These are phyloP conservation scores for Styphnolobium japonicum DNA, from an alignment of 306 rosid genomes.

Conservation along the genomic window DNA sequence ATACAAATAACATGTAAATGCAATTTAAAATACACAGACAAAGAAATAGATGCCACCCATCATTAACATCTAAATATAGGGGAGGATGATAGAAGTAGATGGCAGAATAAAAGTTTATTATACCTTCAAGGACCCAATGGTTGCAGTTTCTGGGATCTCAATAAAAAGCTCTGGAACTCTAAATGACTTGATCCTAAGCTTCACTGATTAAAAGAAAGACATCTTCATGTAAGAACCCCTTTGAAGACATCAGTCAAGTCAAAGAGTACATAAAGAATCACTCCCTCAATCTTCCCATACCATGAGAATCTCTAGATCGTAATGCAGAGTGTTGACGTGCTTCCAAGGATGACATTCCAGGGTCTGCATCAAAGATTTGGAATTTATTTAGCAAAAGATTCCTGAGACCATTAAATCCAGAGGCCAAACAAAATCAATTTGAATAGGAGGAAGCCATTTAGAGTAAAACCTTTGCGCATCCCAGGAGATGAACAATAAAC, in stretches of 20 bases:
- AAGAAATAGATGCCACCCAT: not conserved
- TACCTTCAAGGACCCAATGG: constrained; percentile 90
- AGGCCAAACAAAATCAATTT: not conserved
- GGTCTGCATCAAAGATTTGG: constrained; percentile 45
- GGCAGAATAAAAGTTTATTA: constrained; percentile 4
- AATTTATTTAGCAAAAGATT: constrained; percentile 24
- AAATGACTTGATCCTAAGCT: constrained; percentile 89
- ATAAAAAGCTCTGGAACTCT: constrained; percentile 92
- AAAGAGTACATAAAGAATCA: constrained; percentile 34
- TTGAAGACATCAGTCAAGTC: constrained; percentile 46
- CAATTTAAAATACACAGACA: not conserved
- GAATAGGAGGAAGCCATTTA: constrained; percentile 18
- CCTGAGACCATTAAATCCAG: constrained; percentile 4
- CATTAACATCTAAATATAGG: not conserved
- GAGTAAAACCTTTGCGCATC: constrained; percentile 48
- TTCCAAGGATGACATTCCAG: constrained; percentile 44
- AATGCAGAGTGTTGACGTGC: constrained; percentile 44
- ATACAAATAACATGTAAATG: no score
- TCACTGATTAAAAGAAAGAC: constrained; percentile 65
- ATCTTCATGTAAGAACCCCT: constrained; percentile 42
- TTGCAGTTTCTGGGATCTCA: constrained; percentile 87
- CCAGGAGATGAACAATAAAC: constrained; percentile 45
- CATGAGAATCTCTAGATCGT: constrained; percentile 72
- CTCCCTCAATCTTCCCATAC: constrained; percentile 54
- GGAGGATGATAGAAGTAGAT: not conserved